phyloP scores from a whole-genome alignment of 2,329 filamentous ascomycete species.

The Fusarium oligoseptatum region DNA sequence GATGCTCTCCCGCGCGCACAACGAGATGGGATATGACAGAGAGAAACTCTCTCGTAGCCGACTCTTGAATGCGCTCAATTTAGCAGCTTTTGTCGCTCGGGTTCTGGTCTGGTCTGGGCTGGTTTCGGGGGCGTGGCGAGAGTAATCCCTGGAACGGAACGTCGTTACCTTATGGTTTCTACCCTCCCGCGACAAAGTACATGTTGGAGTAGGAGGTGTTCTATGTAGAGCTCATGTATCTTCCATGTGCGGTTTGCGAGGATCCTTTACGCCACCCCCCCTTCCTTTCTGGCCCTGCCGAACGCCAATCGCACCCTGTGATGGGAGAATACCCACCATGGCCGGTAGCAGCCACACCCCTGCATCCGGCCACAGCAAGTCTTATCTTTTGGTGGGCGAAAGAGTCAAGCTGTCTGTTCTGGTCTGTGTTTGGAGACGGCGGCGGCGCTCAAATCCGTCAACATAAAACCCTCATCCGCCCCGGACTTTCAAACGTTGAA shows the following conservation, averaged over 20 bases:
- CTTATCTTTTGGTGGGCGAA: slow-evolving; percentile 45
- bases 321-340: slow-evolving; percentile 28
- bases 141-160: not conserved
- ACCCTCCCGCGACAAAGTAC: not conserved
- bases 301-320: slow-evolving; percentile 35
- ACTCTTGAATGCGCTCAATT: not conserved
- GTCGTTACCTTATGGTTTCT: not conserved
- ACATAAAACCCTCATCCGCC: slow-evolving; percentile 48
- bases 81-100: not conserved
- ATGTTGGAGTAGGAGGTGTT: slow-evolving; percentile 5
- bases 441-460: slow-evolving; percentile 37
- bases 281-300: slow-evolving; percentile 12
- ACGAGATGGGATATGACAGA: not conserved
- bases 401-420: slow-evolving; percentile 15
- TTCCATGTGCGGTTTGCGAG: slow-evolving; percentile 23
- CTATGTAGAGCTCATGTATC: slow-evolving; percentile 30
- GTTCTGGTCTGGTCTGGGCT: not conserved
- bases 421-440: slow-evolving; percentile 24
- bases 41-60: not conserved
- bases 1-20: not conserved
- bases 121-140: not conserved
- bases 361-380: slow-evolving; percentile 45
- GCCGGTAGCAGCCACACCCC: slow-evolving; percentile 45
- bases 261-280: slow-evolving; percentile 28
- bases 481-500: slow-evolving; percentile 25